phyloP scores from a whole-genome alignment of 108 stramenopile genomes.

The Skeletonema costatum region DNA sequence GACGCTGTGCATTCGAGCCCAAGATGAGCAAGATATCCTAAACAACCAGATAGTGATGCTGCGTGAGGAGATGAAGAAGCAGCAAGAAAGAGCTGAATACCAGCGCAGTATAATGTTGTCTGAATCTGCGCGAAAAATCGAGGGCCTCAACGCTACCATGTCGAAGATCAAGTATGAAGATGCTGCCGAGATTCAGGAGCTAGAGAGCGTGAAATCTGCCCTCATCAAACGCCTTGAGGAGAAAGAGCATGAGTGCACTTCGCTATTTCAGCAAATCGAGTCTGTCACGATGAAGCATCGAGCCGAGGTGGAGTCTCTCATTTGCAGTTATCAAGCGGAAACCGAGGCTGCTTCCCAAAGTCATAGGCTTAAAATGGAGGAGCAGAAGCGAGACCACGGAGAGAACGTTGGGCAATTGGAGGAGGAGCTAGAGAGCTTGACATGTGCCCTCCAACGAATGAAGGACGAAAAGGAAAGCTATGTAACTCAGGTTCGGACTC shows the following conservation, averaged over 20 bases:
- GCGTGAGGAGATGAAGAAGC: slow-evolving; percentile 12
- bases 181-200: slow-evolving; percentile 21
- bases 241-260: slow-evolving; percentile 9
- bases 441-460: background rate
- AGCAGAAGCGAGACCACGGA: slow-evolving; percentile 4
- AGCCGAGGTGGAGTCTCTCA: background rate
- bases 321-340: background rate
- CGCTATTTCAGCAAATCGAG: background rate
- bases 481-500: background rate
- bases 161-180: slow-evolving; percentile 27
- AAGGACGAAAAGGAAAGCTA: slow-evolving; percentile 4
- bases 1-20: slow-evolving; percentile 2
- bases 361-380: slow-evolving; percentile 15
- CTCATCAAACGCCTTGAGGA: slow-evolving; percentile 7
- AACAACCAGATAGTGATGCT: slow-evolving; percentile 20
- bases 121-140: slow-evolving; percentile 17
- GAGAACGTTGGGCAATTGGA: slow-evolving; percentile 1
- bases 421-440: slow-evolving; percentile 7
- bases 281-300: background rate
- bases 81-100: slow-evolving; percentile 12
- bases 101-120: slow-evolving; percentile 7
- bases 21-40: slow-evolving; percentile 26
- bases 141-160: slow-evolving; percentile 17
- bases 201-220: slow-evolving; percentile 5
- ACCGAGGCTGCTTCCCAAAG: slow-evolving; percentile 1